A percentile compares a stretch with the other conserved stretches of the same genome.
phyloP scores from a whole-genome alignment of 768 basidiomycete species.

The Podaxis sp. region DNA sequence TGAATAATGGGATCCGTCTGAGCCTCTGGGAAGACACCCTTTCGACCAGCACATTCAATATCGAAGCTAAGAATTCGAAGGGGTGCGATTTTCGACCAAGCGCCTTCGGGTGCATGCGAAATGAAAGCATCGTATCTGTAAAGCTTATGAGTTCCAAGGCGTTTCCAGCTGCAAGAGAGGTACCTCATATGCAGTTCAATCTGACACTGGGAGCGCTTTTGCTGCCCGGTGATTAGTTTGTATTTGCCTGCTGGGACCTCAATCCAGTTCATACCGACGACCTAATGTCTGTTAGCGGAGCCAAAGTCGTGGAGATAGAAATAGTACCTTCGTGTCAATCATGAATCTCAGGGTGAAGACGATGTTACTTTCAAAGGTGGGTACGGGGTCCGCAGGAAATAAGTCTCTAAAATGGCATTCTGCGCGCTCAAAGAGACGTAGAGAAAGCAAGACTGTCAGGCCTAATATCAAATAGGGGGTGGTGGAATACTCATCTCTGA shows the following conservation, averaged over 20 bases:
- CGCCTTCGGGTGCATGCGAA: slow-evolving; percentile 88
- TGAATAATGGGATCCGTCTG: slow-evolving; percentile 93
- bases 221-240: slow-evolving; percentile 50
- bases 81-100: slow-evolving; percentile 92
- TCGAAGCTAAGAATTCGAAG: slow-evolving; percentile 95
- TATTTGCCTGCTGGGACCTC: slow-evolving; percentile 88
- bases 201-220: slow-evolving; percentile 82
- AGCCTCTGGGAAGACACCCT: slow-evolving; percentile 96
- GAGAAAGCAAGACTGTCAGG: slow-evolving; percentile 24
- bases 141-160: not conserved
- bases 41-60: slow-evolving; percentile 98
- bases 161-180: slow-evolving; percentile 18
- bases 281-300: slow-evolving; percentile 39
- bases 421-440: slow-evolving; percentile 72
- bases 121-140: slow-evolving; percentile 80
- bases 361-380: slow-evolving; percentile 95
- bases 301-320: not conserved
- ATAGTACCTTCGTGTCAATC: slow-evolving; percentile 87
- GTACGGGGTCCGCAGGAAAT: slow-evolving; percentile 44
- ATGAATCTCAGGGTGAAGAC: slow-evolving; percentile 91
- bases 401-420: slow-evolving; percentile 67
- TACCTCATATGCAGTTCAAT: slow-evolving; percentile 82
- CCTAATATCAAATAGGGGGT: slow-evolving; percentile 4
- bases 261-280: slow-evolving; percentile 99
- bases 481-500: slow-evolving; percentile 75